These are phyloP conservation scores for Paramarasmius palmivorus DNA, from an alignment of 1,284 basidiomycete genomes.

Conservation along the genomic window DNA sequence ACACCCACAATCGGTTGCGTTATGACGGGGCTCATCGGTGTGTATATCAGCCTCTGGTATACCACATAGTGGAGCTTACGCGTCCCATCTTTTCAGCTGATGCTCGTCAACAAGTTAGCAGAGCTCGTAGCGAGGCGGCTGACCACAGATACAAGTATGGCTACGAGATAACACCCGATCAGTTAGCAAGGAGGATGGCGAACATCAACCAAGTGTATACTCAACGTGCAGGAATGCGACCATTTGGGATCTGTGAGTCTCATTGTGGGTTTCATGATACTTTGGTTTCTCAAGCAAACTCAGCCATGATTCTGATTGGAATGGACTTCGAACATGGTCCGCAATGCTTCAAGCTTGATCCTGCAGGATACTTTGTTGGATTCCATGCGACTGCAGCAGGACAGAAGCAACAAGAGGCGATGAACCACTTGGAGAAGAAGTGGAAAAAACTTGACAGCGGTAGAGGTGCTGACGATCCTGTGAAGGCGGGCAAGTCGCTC, in stretches of 20 bases:
- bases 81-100: conserved; percentile 62
- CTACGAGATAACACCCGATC: conserved; percentile 96
- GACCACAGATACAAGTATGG: conserved; percentile 97
- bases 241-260: conserved; percentile 87
- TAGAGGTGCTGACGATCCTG: conserved; percentile 72
- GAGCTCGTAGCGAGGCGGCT: conserved; percentile 90
- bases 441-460: conserved; percentile 93
- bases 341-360: conserved; percentile 97
- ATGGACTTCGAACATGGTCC: conserved; percentile 89
- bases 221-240: conserved; percentile 96
- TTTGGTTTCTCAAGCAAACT: conserved; percentile 8
- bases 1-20: conserved; percentile 97
- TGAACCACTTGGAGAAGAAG: conserved; percentile 98
- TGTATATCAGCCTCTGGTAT: conserved; percentile 20
- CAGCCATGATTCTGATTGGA: conserved; percentile 97
- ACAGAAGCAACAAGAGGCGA: conserved; percentile 98
- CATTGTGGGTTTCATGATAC: conserved; percentile 2
- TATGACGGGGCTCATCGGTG: conserved; percentile 94
- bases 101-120: conserved; percentile 86
- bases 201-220: conserved; percentile 99
- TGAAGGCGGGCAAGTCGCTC: conserved; percentile 66
- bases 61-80: conserved; percentile 14
- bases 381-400: conserved; percentile 97
- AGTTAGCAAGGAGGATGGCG: conserved; percentile 90
- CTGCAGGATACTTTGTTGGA: conserved; percentile 97